Conservation (phyloP, 164 flowering plant genomes). For the Hamamelis virginiana region DNA sequence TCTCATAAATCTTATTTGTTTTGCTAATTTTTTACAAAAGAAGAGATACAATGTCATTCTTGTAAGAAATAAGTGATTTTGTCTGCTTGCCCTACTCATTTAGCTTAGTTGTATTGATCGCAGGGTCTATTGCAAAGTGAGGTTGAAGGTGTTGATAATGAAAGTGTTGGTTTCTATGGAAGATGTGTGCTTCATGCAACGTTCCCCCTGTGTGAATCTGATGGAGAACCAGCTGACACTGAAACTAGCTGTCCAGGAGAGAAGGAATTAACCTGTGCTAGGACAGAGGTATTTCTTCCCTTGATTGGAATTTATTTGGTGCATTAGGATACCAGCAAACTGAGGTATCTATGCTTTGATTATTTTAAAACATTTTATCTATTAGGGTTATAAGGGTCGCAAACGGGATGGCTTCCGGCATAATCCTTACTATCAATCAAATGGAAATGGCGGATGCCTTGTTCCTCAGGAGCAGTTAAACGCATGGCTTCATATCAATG, state of each 20-base stretch:
- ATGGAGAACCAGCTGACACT: constrained; percentile 17
- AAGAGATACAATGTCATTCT: no score
- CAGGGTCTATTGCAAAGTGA: constrained; percentile 73
- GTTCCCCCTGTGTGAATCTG: constrained; percentile 12
- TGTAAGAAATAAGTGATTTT: background rate
- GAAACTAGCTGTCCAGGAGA: constrained; percentile 18
- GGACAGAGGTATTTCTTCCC: constrained; percentile 47
- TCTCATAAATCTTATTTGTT: no score
- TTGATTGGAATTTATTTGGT: background rate
- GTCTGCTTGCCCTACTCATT: background rate
- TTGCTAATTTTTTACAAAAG: no score
- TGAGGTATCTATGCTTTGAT: background rate
- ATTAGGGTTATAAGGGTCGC: constrained; percentile 63
- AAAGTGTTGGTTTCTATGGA: constrained; percentile 61
- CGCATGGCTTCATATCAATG: constrained; percentile 74
- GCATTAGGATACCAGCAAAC: background rate
- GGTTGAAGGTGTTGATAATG: constrained; percentile 59
- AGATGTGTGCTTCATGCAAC: constrained; percentile 55
- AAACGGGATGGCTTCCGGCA: constrained; percentile 46
- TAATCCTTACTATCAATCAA: constrained; percentile 22
- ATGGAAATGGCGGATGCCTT: constrained; percentile 40
- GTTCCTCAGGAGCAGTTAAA: constrained; percentile 73
- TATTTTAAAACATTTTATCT: background rate
- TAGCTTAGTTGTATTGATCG: background rate
- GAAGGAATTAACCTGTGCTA: constrained; percentile 49